Percentiles rank a stretch among this genome's conserved stretches.
These are phyloP conservation scores for Phytophthora sp. DNA, from an alignment of 352 stramenopile genomes.

Conservation along the genomic window DNA sequence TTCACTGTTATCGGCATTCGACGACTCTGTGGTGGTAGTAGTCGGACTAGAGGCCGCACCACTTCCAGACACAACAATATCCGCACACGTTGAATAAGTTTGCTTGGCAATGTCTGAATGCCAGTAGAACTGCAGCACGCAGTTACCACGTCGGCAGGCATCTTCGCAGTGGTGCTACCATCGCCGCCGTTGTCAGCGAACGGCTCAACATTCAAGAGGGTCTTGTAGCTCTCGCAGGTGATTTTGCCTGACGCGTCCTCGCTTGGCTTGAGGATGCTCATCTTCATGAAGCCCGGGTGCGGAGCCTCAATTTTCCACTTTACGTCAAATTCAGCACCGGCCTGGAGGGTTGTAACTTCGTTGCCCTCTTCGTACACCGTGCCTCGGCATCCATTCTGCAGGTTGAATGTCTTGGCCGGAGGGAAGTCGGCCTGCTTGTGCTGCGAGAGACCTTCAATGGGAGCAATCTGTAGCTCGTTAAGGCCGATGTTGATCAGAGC, in stretches of 20 bases:
- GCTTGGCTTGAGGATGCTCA: slow-evolving; percentile 60
- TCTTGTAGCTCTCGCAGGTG: slow-evolving; percentile 47
- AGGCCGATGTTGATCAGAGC: slow-evolving; percentile 39
- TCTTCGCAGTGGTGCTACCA: slow-evolving; percentile 32
- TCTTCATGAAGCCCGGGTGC: slow-evolving; percentile 55
- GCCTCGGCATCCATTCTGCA: slow-evolving; percentile 45
- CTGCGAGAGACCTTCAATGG: slow-evolving; percentile 31
- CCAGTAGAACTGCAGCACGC: slow-evolving; percentile 49
- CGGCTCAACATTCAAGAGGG: slow-evolving; percentile 41
- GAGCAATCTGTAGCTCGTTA: slow-evolving; percentile 36
- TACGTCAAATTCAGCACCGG: slow-evolving; percentile 36
- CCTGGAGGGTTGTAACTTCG: slow-evolving; percentile 34
- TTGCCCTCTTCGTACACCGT: slow-evolving; percentile 40
- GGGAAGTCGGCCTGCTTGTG: slow-evolving; percentile 40
- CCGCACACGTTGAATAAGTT: slow-evolving; percentile 43
- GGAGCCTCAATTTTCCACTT: slow-evolving; percentile 56
- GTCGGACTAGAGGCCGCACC: slow-evolving; percentile 5
- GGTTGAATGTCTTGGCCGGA: slow-evolving; percentile 30
- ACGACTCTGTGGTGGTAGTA: neutral
- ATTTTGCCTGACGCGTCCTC: slow-evolving; percentile 42
- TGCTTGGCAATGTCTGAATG: slow-evolving; percentile 42
- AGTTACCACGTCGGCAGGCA: slow-evolving; percentile 45
- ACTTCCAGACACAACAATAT: slow-evolving; percentile 40
- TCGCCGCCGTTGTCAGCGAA: slow-evolving; percentile 47
- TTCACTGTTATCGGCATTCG: no score